phyloP scores from a whole-genome alignment of 257 asterid genomes.

The Nicotiana tabacum region DNA sequence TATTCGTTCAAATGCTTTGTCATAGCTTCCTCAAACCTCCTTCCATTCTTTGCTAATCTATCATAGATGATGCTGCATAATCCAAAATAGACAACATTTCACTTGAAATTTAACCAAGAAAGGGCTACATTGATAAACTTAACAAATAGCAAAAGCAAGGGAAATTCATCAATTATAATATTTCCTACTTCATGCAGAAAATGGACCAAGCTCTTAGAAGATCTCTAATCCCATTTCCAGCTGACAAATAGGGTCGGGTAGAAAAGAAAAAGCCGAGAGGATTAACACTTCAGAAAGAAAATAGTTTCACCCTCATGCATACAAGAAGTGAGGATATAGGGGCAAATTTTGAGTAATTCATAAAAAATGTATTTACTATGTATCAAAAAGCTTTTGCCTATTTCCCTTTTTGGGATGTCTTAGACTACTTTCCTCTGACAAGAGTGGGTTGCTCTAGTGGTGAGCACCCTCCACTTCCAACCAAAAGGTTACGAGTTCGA shows the following conservation, averaged over 20 bases:
- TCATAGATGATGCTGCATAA: slow-evolving; percentile 86
- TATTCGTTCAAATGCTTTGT: slow-evolving; percentile 82
- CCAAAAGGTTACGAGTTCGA: too few relatives aligned
- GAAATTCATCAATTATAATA: background rate
- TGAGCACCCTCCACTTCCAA: too few relatives aligned
- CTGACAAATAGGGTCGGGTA: background rate
- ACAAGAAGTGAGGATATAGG: background rate
- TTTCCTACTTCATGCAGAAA: background rate
- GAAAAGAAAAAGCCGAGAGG: background rate
- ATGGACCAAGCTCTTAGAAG: background rate
- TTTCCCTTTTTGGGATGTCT: background rate
- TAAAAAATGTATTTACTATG: background rate
- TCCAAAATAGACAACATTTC: slow-evolving; percentile 19
- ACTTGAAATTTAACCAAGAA: background rate
- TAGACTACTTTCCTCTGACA: too few relatives aligned
- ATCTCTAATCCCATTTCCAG: background rate
- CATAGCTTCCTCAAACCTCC: slow-evolving; percentile 62
- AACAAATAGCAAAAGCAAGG: slow-evolving; percentile 7
- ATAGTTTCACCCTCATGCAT: background rate
- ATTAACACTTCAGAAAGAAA: background rate
- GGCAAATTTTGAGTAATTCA: background rate
- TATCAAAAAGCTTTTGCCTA: background rate
- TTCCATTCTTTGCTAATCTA: slow-evolving; percentile 69
- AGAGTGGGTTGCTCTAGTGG: too few relatives aligned
- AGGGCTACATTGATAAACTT: background rate